Evolutionary conservation across 2,329 filamentous ascomycete genomes (phyloP).

Genomic region (Alternaria hordeiaustralica): DNA sequence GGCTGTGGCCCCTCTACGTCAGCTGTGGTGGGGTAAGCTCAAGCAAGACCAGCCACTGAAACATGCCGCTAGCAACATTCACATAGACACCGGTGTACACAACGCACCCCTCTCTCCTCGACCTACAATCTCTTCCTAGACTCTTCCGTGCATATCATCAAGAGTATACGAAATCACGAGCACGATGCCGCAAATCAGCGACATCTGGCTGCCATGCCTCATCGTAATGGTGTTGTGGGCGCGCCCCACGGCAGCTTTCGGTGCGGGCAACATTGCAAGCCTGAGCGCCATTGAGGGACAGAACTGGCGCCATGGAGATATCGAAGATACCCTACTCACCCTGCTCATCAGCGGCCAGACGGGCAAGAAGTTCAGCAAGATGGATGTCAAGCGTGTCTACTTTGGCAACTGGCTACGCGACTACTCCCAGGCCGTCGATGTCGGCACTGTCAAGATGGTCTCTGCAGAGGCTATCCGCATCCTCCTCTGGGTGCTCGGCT

Average conservation of each 20-base stretch:
- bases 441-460: constrained; percentile 89
- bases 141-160: not conserved
- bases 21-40: not conserved
- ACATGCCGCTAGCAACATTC: not conserved
- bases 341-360: constrained; percentile 69
- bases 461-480: constrained; percentile 90
- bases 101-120: not conserved
- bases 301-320: constrained; percentile 75
- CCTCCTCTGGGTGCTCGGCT: constrained; percentile 85
- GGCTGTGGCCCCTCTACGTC: not conserved
- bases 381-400: constrained; percentile 87
- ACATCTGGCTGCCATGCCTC: constrained; percentile 49
- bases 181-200: constrained; percentile 40
- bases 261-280: constrained; percentile 86
- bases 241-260: constrained; percentile 76
- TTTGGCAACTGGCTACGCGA: constrained; percentile 96
- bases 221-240: constrained; percentile 69
- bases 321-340: constrained; percentile 85
- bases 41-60: not conserved
- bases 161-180: constrained; percentile 8
- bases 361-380: constrained; percentile 85
- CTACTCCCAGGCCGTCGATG: constrained; percentile 93
- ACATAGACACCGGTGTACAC: not conserved
- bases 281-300: constrained; percentile 81
- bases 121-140: not conserved